Conservation (phyloP, 352 stramenopile genomes). For the Phytophthora aleatoria region DNA sequence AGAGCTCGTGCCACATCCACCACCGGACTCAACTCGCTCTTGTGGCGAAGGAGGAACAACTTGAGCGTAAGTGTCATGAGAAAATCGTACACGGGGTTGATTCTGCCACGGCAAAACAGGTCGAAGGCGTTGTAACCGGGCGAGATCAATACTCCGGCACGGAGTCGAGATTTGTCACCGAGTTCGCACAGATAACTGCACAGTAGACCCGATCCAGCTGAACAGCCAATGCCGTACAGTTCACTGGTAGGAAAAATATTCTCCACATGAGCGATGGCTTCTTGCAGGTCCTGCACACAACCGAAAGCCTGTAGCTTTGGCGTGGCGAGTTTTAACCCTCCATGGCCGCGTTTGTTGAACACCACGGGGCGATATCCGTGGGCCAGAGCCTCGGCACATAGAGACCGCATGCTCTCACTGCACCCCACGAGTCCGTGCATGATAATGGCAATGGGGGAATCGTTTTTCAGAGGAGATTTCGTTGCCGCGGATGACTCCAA, state of each 20-base stretch:
- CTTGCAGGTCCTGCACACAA: conserved; percentile 59
- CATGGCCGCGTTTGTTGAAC: conserved; percentile 87
- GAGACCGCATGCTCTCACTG: conserved; percentile 61
- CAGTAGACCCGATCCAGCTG: conserved; percentile 68
- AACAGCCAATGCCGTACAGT: conserved; percentile 77
- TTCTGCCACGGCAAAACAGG: conserved; percentile 70
- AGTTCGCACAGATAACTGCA: conserved; percentile 78
- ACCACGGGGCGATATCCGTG: conserved; percentile 79
- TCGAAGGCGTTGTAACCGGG: conserved; percentile 79
- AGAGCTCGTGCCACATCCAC: conserved; percentile 58
- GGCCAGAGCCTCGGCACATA: conserved; percentile 63
- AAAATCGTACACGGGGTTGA: conserved; percentile 77
- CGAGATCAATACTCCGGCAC: conserved; percentile 70
- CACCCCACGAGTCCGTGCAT: conserved; percentile 76
- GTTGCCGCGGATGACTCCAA: conserved; percentile 37
- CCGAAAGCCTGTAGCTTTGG: conserved; percentile 77
- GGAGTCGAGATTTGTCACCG: conserved; percentile 52
- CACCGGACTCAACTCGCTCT: conserved; percentile 42
- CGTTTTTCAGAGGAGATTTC: conserved; percentile 15
- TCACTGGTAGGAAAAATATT: conserved; percentile 45
- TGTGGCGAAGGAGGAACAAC: conserved; percentile 62
- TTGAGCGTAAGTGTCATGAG: conserved; percentile 82
- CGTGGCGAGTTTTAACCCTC: conserved; percentile 60
- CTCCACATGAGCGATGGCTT: conserved; percentile 62
- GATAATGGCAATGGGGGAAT: conserved; percentile 66